Percentiles rank a stretch among this genome's conserved stretches.
phyloP scores from a whole-genome alignment of 1,284 basidiomycete species.

The Ganoderma meredithae region DNA sequence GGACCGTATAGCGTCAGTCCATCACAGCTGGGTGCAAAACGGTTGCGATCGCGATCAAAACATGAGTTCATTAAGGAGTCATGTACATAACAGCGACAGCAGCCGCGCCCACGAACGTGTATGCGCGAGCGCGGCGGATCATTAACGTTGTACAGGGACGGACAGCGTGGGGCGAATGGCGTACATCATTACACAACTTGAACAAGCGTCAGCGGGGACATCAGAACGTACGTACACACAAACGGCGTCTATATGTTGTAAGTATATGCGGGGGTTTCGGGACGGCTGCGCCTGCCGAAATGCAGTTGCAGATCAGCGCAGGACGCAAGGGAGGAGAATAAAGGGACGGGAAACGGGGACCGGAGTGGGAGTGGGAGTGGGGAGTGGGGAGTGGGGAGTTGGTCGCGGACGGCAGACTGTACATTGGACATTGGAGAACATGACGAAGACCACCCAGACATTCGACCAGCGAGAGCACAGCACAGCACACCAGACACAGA shows the following conservation, averaged over 20 bases:
- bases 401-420: background rate
- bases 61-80: constrained; percentile 6
- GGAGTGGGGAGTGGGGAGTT: background rate
- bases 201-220: background rate
- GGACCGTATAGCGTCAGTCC: background rate
- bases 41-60: background rate
- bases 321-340: background rate
- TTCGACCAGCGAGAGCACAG: constrained; percentile 7
- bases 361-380: too few relatives aligned
- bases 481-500: constrained; percentile 8
- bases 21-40: background rate
- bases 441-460: constrained; percentile 6
- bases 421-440: constrained; percentile 1
- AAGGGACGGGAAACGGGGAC: background rate
- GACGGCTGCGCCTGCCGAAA: background rate
- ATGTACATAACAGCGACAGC: constrained; percentile 1
- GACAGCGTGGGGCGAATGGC: background rate
- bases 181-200: constrained; percentile 12
- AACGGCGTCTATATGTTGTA: constrained; percentile 2
- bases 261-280: background rate
- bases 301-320: background rate
- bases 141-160: constrained; percentile 5
- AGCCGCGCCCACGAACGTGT: background rate
- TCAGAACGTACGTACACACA: constrained; percentile 3
- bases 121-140: background rate